Base-by-base conservation (phyloP, 768 basidiomycete species). In the Hygrophorus pudorinus region DNA sequence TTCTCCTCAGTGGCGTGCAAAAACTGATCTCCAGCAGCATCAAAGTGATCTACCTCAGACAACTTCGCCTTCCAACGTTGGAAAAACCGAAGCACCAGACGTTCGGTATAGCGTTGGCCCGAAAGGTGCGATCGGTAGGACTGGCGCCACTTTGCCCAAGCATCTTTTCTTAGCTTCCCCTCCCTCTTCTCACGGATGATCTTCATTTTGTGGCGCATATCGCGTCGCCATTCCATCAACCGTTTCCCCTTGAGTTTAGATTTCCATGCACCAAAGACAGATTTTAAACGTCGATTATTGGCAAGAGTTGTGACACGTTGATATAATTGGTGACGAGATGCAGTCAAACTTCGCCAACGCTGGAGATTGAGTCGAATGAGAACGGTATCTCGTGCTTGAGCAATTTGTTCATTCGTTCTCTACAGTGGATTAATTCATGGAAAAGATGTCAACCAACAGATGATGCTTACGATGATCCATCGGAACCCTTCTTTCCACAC, bases 191-290 rank as follows among this genome's bases (percentile, higher is more conserved):
- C 74, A 50, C 74, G 75, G 28, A 83, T 64, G 9, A 60, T 56
- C 53, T 74, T 77, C 77, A 86, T 85, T 56, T 75, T 81, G 49
- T 63, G 52, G 21, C 83, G 79, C 82, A 86, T 86, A 41, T 74
- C 80, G 38, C 73, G 63, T 24, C 79, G 72, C 81, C 81, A 85
- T 45, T 68, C 66, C 17, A 64, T 56, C 53, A 80, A 78, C 53
- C 71, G 67, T 52, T 68, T 77, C 53, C 76, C 69, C 49, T 69
- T 74, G 4, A 76, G 58, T 49, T 63, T 74, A 20, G 54, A 50
- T 47, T 68, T 72, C 88, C 88, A 91, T 2, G 59, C 40, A 6
- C 52, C 42, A 40, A 85, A 54, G 11, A 64, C 61, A 2, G 56
- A 53, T 41, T 63, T 71, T 38, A 78, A 56, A 41, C 59, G 59